Conservation (phyloP, 2,329 filamentous ascomycete genomes). For the Cytospora paraplurivora region DNA sequence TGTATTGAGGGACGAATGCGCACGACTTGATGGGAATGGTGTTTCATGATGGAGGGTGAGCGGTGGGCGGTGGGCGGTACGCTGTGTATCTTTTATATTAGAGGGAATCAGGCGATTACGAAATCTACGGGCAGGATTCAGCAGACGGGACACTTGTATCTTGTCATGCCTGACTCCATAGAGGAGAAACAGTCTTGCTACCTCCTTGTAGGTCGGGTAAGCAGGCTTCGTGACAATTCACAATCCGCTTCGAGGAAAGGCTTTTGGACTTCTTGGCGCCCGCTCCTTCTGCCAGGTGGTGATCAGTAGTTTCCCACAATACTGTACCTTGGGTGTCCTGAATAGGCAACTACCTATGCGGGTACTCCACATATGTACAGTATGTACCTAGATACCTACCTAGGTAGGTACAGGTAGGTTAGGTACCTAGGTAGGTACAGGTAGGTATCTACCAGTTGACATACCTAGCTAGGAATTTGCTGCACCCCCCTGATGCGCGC, state of each 20-base stretch:
- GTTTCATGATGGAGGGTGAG: not conserved
- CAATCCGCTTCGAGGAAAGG: not conserved
- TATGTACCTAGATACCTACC: too few species aligned
- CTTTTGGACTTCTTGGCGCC: too few species aligned
- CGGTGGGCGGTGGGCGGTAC: not conserved
- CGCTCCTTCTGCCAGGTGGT: too few species aligned
- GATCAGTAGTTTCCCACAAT: too few species aligned
- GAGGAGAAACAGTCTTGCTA: not conserved
- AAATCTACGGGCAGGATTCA: not conserved
- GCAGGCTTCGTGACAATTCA: not conserved
- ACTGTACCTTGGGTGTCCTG: not conserved
- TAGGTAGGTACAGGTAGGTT: not conserved
- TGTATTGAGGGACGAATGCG: slow-evolving; percentile 22
- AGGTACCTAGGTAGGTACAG: too few species aligned
- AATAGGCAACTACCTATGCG: not conserved
- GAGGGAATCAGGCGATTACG: not conserved
- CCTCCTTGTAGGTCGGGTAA: not conserved
- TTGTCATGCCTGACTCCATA: not conserved
- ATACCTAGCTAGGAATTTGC: too few species aligned
- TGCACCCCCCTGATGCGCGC: not conserved
- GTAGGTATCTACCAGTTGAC: too few species aligned
- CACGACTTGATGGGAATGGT: slow-evolving; percentile 15
- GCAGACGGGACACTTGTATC: not conserved
- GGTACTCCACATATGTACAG: too few species aligned
- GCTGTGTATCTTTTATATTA: not conserved